These are phyloP conservation scores for Mycena alexandri DNA, from an alignment of 768 basidiomycete species.

Conservation along the genomic window DNA sequence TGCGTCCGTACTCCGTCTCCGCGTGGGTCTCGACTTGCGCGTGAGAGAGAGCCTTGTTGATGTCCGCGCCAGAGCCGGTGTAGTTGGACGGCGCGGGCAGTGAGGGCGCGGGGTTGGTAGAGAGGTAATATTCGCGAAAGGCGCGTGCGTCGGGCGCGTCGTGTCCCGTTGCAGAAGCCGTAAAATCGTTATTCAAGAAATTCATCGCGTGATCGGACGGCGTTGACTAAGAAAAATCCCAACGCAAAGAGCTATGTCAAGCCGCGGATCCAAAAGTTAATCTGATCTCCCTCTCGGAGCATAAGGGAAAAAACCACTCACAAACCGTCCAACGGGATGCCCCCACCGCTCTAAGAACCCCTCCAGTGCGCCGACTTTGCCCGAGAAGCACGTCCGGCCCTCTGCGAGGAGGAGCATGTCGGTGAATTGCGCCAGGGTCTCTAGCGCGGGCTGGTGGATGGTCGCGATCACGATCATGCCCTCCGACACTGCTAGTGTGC, in stretches of 20 bases:
- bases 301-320: slow-evolving; percentile 38
- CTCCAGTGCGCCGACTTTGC: slow-evolving; percentile 56
- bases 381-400: slow-evolving; percentile 60
- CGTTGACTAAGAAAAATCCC: slow-evolving; percentile 55
- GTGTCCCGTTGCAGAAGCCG: slow-evolving; percentile 27
- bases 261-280: not conserved
- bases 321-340: slow-evolving; percentile 51
- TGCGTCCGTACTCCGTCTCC: slow-evolving; percentile 42
- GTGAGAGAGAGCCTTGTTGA: too few species aligned
- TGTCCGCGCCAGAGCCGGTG: too few species aligned
- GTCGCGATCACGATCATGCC: slow-evolving; percentile 72
- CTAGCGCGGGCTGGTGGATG: slow-evolving; percentile 76
- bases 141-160: slow-evolving; percentile 41
- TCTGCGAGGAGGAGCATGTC: slow-evolving; percentile 68
- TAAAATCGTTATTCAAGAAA: slow-evolving; percentile 65
- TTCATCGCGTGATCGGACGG: slow-evolving; percentile 74
- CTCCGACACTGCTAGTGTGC: slow-evolving; percentile 57
- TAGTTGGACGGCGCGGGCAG: too few species aligned
- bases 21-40: too few species aligned
- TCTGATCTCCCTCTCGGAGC: not conserved
- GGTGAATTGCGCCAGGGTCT: slow-evolving; percentile 72
- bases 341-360: slow-evolving; percentile 57
- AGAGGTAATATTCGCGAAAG: slow-evolving; percentile 53
- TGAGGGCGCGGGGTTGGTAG: slow-evolving; percentile 22
- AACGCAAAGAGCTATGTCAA: not conserved